phyloP scores from a whole-genome alignment of 148 eudicot species.

The Polygonum aviculare region DNA sequence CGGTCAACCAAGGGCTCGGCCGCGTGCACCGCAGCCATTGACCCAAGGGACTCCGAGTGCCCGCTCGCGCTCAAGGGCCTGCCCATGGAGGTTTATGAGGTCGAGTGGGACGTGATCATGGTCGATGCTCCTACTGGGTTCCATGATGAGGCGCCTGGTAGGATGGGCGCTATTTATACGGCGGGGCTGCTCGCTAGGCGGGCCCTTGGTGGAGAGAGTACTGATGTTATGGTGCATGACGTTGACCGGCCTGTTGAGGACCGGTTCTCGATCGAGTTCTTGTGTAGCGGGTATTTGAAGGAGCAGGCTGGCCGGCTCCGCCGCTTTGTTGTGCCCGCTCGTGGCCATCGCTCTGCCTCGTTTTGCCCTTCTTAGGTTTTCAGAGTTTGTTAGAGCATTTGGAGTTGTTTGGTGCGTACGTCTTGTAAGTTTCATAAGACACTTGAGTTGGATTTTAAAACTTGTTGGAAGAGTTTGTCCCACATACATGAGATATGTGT shows the following conservation, averaged over 20 bases:
- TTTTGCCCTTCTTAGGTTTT: slow-evolving; percentile 29
- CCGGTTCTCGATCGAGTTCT: slow-evolving; percentile 30
- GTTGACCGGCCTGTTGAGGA: slow-evolving; percentile 48
- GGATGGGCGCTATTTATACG: slow-evolving; percentile 51
- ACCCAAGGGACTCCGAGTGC: slow-evolving; percentile 20
- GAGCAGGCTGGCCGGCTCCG: slow-evolving; percentile 38
- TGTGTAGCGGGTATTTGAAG: slow-evolving; percentile 38
- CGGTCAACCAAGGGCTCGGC: not conserved
- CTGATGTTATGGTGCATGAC: slow-evolving; percentile 54
- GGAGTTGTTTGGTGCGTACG: too few relatives aligned
- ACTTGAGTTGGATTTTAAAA: too few relatives aligned
- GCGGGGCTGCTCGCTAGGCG: slow-evolving; percentile 46
- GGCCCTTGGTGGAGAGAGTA: slow-evolving; percentile 16
- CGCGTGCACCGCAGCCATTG: slow-evolving; percentile 19
- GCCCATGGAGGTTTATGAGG: slow-evolving; percentile 32
- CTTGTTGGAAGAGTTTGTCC: too few relatives aligned
- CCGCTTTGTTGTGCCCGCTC: slow-evolving; percentile 47
- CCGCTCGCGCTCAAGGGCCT: slow-evolving; percentile 25
- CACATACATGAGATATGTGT: too few relatives aligned
- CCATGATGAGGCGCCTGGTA: slow-evolving; percentile 37
- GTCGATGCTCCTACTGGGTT: slow-evolving; percentile 44
- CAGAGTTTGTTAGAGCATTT: too few relatives aligned
- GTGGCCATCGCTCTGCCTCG: slow-evolving; percentile 22
- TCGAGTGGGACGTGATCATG: slow-evolving; percentile 55
- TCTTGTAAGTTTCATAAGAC: too few relatives aligned